phyloP scores from a whole-genome alignment of 2,329 filamentous ascomycete species.

The Botrytis byssoidea region DNA sequence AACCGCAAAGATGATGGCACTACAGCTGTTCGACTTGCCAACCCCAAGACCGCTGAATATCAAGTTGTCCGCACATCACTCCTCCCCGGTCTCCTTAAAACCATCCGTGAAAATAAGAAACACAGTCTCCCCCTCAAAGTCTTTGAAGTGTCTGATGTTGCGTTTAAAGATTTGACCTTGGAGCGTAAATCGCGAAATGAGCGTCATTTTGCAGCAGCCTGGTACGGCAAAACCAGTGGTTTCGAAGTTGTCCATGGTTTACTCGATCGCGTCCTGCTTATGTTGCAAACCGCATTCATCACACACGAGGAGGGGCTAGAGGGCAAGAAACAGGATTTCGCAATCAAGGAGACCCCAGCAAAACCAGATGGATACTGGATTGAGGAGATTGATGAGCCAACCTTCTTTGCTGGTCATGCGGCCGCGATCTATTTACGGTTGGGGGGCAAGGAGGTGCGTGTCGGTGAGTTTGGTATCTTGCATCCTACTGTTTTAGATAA shows the following conservation, averaged over 20 bases:
- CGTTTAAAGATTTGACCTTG: conserved; percentile 77
- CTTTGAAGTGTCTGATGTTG: conserved; percentile 88
- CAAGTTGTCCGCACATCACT: conserved; percentile 88
- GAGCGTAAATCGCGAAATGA: conserved; percentile 92
- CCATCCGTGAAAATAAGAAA: conserved; percentile 87
- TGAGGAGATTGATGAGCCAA: conserved; percentile 84
- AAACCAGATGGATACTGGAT: conserved; percentile 85
- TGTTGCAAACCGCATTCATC: conserved; percentile 83
- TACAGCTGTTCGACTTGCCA: conserved; percentile 80
- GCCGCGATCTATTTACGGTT: conserved; percentile 79
- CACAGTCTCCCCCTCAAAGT: conserved; percentile 87
- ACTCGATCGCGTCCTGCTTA: conserved; percentile 85
- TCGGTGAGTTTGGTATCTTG: conserved; percentile 91
- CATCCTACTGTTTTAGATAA: conserved; percentile 92
- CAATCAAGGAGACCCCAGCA: conserved; percentile 52
- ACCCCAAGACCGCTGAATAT: conserved; percentile 91
- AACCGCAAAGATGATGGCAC: conserved; percentile 85
- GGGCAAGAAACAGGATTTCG: conserved; percentile 51
- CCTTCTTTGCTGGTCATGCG: conserved; percentile 87
- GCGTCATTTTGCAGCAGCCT: conserved; percentile 92
- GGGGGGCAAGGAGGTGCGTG: conserved; percentile 68
- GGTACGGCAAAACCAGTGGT: conserved; percentile 89
- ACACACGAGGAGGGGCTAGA: conserved; percentile 68
- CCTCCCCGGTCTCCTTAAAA: conserved; percentile 86
- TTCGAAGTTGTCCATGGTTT: conserved; percentile 96